phyloP scores from a whole-genome alignment of 2,329 filamentous ascomycete genomes.

The Camillea tinctor region DNA sequence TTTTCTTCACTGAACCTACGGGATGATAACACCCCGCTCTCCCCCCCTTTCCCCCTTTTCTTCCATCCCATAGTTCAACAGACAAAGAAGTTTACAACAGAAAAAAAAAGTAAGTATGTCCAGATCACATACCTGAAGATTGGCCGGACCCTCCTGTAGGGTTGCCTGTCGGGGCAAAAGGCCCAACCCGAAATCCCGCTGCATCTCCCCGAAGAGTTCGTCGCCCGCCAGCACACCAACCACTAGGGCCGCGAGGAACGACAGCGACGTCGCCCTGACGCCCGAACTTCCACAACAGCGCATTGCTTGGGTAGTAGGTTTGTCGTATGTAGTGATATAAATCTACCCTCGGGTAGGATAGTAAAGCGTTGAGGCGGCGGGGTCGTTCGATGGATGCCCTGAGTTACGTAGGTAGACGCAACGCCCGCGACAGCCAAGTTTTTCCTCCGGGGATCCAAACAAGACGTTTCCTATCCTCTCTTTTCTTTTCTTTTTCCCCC shows the following conservation, averaged over 20 bases:
- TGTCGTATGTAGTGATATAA: too few species aligned
- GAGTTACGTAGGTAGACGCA: too few species aligned
- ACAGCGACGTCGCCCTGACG: constrained; percentile 8
- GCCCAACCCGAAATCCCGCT: constrained; percentile 37
- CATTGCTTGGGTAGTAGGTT: neutral
- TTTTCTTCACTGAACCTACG: neutral
- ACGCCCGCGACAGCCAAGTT: too few species aligned
- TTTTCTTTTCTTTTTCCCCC: too few species aligned
- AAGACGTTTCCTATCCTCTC: too few species aligned
- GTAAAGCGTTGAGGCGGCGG: neutral
- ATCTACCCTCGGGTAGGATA: neutral
- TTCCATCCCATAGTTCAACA: constrained; percentile 2
- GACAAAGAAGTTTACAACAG: neutral
- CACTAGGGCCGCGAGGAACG: constrained; percentile 15
- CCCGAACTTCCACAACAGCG: constrained; percentile 2
- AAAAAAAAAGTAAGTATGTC: too few species aligned
- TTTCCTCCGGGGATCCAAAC: too few species aligned
- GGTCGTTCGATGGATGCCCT: neutral
- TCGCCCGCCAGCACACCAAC: constrained; percentile 17
- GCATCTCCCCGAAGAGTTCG: constrained; percentile 30
- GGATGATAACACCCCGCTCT: neutral
- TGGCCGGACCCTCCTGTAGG: constrained; percentile 17
- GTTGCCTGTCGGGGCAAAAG: constrained; percentile 33
- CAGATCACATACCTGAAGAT: constrained; percentile 35
- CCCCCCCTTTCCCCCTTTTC: neutral